A percentile compares a stretch with the other conserved stretches of the same genome.
These are phyloP conservation scores for Ustilago lituana DNA, from an alignment of 1,284 basidiomycete species.

Conservation along the genomic window DNA sequence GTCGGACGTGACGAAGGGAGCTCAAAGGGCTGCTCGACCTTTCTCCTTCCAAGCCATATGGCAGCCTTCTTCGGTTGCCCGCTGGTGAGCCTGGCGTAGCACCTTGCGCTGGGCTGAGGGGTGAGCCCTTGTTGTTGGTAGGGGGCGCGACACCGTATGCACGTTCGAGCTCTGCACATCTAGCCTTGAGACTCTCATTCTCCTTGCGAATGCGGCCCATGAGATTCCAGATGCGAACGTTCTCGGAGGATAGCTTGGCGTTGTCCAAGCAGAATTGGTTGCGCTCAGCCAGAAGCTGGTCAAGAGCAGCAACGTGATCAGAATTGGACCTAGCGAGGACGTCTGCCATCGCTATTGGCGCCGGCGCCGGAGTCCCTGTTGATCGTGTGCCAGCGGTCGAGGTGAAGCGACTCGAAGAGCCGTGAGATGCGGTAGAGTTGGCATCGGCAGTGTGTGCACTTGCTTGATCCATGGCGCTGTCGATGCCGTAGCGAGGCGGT, in stretches of 20 bases:
- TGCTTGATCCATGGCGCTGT: slow-evolving; percentile 22
- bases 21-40: slow-evolving; percentile 39
- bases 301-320: slow-evolving; percentile 52
- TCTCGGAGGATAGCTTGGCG: slow-evolving; percentile 57
- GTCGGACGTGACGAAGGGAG: slow-evolving; percentile 28
- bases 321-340: slow-evolving; percentile 43
- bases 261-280: slow-evolving; percentile 57
- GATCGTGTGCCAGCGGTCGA: slow-evolving; percentile 36
- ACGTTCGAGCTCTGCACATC: slow-evolving; percentile 34
- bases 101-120: slow-evolving; percentile 14
- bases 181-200: slow-evolving; percentile 57
- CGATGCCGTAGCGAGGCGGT: slow-evolving; percentile 42
- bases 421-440: slow-evolving; percentile 41
- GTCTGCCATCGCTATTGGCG: slow-evolving; percentile 53
- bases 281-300: slow-evolving; percentile 57
- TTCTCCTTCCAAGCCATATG: slow-evolving; percentile 19
- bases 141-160: slow-evolving; percentile 15
- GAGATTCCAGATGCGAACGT: slow-evolving; percentile 62
- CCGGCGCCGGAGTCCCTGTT: slow-evolving; percentile 21
- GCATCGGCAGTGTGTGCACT: slow-evolving; percentile 15
- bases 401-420: slow-evolving; percentile 34
- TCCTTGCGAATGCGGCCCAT: slow-evolving; percentile 60
- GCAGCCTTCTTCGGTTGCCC: slow-evolving; percentile 32
- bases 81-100: slow-evolving; percentile 36
- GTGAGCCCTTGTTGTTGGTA: slow-evolving; percentile 16